phyloP scores from a whole-genome alignment of 139 green algal genomes.

The Diplosphaera chodatii region DNA sequence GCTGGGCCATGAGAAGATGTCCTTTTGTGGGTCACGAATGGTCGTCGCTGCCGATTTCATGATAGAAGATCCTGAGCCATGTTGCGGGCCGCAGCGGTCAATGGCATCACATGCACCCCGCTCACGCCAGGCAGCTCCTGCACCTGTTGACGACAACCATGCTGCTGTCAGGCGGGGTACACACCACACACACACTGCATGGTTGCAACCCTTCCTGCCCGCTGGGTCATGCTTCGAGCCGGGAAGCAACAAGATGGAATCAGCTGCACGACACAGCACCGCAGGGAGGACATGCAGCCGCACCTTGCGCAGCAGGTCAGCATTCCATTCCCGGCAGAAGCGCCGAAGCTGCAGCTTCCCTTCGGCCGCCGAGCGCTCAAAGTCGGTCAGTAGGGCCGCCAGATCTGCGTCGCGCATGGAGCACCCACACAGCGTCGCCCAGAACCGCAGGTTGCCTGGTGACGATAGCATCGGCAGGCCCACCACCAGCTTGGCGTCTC shows the following conservation, averaged over 20 bases:
- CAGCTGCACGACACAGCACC: no score
- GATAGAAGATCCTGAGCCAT: slow-evolving; percentile 14
- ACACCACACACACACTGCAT: no score
- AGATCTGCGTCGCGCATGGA: slow-evolving; percentile 11
- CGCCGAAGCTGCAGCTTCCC: slow-evolving; percentile 5
- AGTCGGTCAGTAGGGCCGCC: slow-evolving; percentile 12
- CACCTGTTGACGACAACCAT: no score
- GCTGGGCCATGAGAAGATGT: no score
- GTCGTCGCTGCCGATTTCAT: no score
- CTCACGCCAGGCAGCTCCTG: slow-evolving; percentile 37
- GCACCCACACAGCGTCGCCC: slow-evolving; percentile 44
- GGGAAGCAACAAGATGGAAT: no score
- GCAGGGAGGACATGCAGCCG: neutral
- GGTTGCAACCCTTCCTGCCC: no score
- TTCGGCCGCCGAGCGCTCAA: slow-evolving; percentile 7
- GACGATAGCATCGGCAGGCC: slow-evolving; percentile 55
- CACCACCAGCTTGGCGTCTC: slow-evolving; percentile 34
- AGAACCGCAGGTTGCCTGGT: slow-evolving; percentile 54
- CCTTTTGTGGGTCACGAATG: no score
- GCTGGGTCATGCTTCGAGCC: no score
- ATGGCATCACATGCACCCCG: slow-evolving; percentile 67
- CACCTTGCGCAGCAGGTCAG: slow-evolving; percentile 33
- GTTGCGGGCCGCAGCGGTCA: slow-evolving; percentile 36
- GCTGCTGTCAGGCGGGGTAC: no score
- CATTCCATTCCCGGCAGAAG: slow-evolving; percentile 21